Evolutionary conservation across 2,329 filamentous ascomycete species (phyloP), one percentile per base, ranked within the genome.

Genomic region (Fusarium brachygibbosum): DNA sequence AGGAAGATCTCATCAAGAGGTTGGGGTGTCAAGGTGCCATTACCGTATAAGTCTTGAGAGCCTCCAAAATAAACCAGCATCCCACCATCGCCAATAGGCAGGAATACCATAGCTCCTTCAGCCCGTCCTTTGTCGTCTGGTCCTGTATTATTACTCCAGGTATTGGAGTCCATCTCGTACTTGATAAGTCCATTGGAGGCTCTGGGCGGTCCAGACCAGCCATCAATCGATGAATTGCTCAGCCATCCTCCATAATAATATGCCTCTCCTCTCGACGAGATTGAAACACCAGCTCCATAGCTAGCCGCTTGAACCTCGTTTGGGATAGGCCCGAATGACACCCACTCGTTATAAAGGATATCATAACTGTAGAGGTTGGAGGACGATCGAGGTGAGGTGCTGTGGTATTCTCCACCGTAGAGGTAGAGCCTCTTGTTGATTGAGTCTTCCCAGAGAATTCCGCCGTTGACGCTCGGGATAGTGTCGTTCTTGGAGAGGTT

Each of bases 161-260:
- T 37, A 16, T 58, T 58, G 0, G 56, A n/a, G 9, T 58, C 56
- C 25, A 58, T 58, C 12, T 58, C 38, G 2, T 58, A 58, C 32
- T 55, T 58, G 10, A 58, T 56, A 12, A 58, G n/a, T 14, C 56
- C 40, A 38, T 34, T 58, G 1, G 56, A 58, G 2, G 56, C 56
- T 2, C 3, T 5, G 6, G 23, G 28, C 1, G 19, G 25, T 3
- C 56, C 38, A 0, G 17, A n/a, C 56, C 50, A 58, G 13, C 28
- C 38, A 14, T 23, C 8, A 9, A 56, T 5, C 14, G 56, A 56
- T 7, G 16, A 8, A 13, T 55, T 29, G 5, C 38, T 56, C 2
- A 58, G 25, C 56, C 38, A 58, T 8, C 56, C 56, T 3, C 56
- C 38, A 4, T 58, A 58, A n/a, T 44, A 56, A 14, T 58, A 58